Evolutionary conservation across 192 early-diverging fungal species (phyloP), one percentile per base, ranked within the genome.

Genomic region (Entrophospora sp.): DNA sequence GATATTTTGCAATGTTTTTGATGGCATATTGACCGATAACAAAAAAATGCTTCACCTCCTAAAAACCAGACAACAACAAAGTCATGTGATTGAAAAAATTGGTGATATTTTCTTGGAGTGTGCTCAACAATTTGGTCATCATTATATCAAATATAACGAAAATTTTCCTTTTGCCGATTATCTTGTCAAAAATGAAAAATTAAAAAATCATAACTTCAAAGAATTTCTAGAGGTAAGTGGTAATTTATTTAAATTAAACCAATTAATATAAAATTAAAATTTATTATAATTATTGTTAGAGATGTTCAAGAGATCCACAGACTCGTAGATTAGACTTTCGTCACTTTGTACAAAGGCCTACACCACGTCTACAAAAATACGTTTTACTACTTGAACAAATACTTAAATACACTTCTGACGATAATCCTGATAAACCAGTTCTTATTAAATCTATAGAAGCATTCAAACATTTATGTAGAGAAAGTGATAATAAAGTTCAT

Each of bases 91-190:
- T 18, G 81, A 89, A 65, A 75, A 79, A 52, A 84, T 97, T 20
- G 95, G 95, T 28, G 90, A 93, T 66, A 82, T 95, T 20, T 78
- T 97, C 31, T 55, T 90, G 22, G 57, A 74, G 44, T 79, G 87
- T 63, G 79, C 86, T 0, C 67, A 81, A 25, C 73, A 81, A 68
- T 84, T 94, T 34, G 64, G 67, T 25, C 77, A 87, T 34, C 73
- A 82, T 6, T 95, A 94, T 48, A 78, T 88, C 25, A 77, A 78
- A 14, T 97, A 97, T 73, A 89, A 90, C 34, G 87, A 85, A 3
- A 80, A 89, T 69, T 86, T 92, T 65, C 83, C 83, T 2, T 80
- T 88, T 53, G 85, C 89, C 40, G 87, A 89, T 70, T 82, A 87
- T 66, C 69, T 74, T 22, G 74, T 91, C 31, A 91, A 88, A 34